Base-by-base conservation (phyloP, 495 filamentous ascomycete species). In the Aspergillus cristatus region DNA sequence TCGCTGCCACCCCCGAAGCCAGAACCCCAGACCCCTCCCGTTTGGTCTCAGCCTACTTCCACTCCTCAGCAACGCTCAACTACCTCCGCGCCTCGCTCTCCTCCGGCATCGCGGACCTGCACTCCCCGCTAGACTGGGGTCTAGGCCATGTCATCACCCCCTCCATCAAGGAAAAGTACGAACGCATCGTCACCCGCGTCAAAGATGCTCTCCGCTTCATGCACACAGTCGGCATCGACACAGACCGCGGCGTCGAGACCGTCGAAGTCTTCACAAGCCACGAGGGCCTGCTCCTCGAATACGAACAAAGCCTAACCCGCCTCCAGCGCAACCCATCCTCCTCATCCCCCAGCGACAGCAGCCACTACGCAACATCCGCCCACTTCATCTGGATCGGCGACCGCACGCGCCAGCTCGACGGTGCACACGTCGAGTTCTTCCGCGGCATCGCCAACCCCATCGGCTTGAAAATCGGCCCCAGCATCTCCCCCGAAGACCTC, bases 331-430 rank as follows among this genome's bases (percentile, higher is more conserved):
- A 81, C 48, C 86, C 18, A 12, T 31, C 17, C 13, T 20, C 13
- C 26, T 20, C 14, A 38, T 35, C 14, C 50, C 44, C 28, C n/a
- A 49, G 49, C 14, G 13, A 41, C 41, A 18, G 46, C 50, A 66
- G 70, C 40, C 88, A 78, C 68, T 94, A 83, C 62, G 76, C 91
- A 55, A 97, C 91, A 1, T 91, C 84, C n/a, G 83, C 85, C 0
- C 93, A 97, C 59, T 96, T 98, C 66, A 71, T 98, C 50, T 98
- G 91, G 91, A 90, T 98, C 53, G 91, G 91, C 18, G 91, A 98
- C 60, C 83, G 91, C 38, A 98, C 91, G 1, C 78, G 91, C 20
- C 90, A 96, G 53, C 70, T 96, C 17, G 78, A 86, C 60, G 84
- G 86, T 43, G 93, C 85, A 0, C 91, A 98, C 60, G 78, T 98